phyloP scores from a whole-genome alignment of 495 filamentous ascomycete species.

The Penicillium lagena region DNA sequence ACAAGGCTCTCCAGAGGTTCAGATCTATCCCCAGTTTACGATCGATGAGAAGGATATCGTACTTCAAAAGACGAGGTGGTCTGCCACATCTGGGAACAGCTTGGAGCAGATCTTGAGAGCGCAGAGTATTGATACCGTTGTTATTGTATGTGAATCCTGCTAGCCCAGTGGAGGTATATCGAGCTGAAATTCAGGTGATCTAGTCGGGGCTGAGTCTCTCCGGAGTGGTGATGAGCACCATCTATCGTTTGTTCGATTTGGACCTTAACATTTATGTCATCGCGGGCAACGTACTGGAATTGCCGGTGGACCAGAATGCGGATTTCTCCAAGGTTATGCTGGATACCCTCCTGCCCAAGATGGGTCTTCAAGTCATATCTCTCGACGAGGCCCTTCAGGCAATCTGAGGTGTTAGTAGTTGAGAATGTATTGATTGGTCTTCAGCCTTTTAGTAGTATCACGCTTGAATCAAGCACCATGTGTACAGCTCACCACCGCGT shows the following conservation, averaged over 20 bases:
- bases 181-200: neutral
- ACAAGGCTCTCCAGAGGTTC: slow-evolving; percentile 8
- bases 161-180: neutral
- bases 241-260: slow-evolving; percentile 38
- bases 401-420: neutral
- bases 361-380: slow-evolving; percentile 18
- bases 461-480: slow-evolving; percentile 20
- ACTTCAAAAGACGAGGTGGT: slow-evolving; percentile 36
- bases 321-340: slow-evolving; percentile 17
- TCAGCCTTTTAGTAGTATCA: neutral
- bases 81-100: slow-evolving; percentile 30
- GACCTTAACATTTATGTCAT: slow-evolving; percentile 40
- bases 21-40: slow-evolving; percentile 25
- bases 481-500: slow-evolving; percentile 35
- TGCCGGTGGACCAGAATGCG: slow-evolving; percentile 22
- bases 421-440: neutral
- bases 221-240: slow-evolving; percentile 36
- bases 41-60: slow-evolving; percentile 29
- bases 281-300: slow-evolving; percentile 34
- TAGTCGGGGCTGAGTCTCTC: slow-evolving; percentile 36
- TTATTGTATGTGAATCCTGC: slow-evolving; percentile 22
- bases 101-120: slow-evolving; percentile 38
- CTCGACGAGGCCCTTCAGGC: slow-evolving; percentile 12
- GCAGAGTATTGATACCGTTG: slow-evolving; percentile 33
- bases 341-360: slow-evolving; percentile 23